Evolutionary conservation across 805 yeast genomes (phyloP).

Genomic region (Torulaspora franciscae): DNA sequence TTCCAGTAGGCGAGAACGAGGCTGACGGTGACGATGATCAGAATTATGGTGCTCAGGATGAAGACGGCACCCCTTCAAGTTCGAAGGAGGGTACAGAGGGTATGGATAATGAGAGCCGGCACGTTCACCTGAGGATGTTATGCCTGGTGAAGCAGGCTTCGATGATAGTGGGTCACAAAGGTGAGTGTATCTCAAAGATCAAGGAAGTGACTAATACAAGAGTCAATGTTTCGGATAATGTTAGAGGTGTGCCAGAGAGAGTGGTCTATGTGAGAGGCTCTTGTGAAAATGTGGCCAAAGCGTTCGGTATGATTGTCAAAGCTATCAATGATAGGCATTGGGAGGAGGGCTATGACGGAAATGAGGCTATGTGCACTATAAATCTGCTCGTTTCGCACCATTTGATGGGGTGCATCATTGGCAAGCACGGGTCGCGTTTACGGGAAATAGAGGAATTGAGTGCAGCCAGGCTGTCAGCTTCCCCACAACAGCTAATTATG

Average conservation of each 20-base stretch:
- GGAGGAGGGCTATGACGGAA: conserved; percentile 47
- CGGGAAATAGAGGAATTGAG: conserved; percentile 78
- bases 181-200: conserved; percentile 63
- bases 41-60: conserved; percentile 3
- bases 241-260: conserved; percentile 67
- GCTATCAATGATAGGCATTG: conserved; percentile 48
- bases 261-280: conserved; percentile 70
- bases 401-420: conserved; percentile 74
- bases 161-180: conserved; percentile 70
- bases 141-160: conserved; percentile 75
- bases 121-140: conserved; percentile 66
- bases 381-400: conserved; percentile 70
- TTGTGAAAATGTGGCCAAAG: conserved; percentile 73
- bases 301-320: conserved; percentile 69
- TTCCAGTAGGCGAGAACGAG: conserved; percentile 26
- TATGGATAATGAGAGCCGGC: conserved; percentile 42
- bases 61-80: conserved; percentile 11
- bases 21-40: conserved; percentile 2
- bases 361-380: conserved; percentile 51
- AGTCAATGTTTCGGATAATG: conserved; percentile 67
- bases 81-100: conserved; percentile 34
- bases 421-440: conserved; percentile 67
- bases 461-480: conserved; percentile 71
- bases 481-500: conserved; percentile 62
- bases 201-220: conserved; percentile 60